Conservation (phyloP, 1,139 yeast genomes). For the Pichia sp. region DNA sequence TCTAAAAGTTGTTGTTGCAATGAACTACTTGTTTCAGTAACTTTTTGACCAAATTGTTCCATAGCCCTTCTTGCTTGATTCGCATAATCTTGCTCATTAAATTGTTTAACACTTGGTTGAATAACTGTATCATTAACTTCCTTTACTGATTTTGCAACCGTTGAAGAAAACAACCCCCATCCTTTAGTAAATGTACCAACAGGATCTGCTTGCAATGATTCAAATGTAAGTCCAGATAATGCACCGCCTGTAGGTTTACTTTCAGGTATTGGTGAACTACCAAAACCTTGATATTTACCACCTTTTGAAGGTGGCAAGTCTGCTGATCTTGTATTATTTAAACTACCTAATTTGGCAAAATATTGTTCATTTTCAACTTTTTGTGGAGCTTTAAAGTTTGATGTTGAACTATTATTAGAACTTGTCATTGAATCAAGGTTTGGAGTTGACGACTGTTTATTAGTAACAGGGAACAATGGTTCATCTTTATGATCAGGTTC, state of each 20-base stretch:
- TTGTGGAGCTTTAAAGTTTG: slow-evolving; percentile 26
- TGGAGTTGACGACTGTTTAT: neutral
- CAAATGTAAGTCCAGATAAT: slow-evolving; percentile 56
- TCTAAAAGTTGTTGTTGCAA: slow-evolving; percentile 38
- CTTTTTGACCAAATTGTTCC: slow-evolving; percentile 90
- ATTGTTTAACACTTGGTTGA: slow-evolving; percentile 77
- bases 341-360: slow-evolving; percentile 71
- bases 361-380: slow-evolving; percentile 70
- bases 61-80: slow-evolving; percentile 83
- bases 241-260: slow-evolving; percentile 30
- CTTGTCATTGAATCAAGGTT: neutral
- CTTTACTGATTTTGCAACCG: slow-evolving; percentile 73
- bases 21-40: slow-evolving; percentile 83
- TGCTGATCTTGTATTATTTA: slow-evolving; percentile 68
- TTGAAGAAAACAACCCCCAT: slow-evolving; percentile 85
- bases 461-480: slow-evolving; percentile 33
- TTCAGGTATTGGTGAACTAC: slow-evolving; percentile 59
- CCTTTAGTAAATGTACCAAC: slow-evolving; percentile 84
- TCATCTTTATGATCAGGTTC: slow-evolving; percentile 59
- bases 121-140: slow-evolving; percentile 87
- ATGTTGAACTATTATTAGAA: neutral
- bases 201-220: slow-evolving; percentile 80
- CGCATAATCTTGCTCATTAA: slow-evolving; percentile 75
- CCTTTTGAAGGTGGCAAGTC: slow-evolving; percentile 89
- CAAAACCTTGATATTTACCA: slow-evolving; percentile 88